These are phyloP conservation scores for Juglanconis sp. DNA, from an alignment of 2,329 filamentous ascomycete species.

Conservation along the genomic window DNA sequence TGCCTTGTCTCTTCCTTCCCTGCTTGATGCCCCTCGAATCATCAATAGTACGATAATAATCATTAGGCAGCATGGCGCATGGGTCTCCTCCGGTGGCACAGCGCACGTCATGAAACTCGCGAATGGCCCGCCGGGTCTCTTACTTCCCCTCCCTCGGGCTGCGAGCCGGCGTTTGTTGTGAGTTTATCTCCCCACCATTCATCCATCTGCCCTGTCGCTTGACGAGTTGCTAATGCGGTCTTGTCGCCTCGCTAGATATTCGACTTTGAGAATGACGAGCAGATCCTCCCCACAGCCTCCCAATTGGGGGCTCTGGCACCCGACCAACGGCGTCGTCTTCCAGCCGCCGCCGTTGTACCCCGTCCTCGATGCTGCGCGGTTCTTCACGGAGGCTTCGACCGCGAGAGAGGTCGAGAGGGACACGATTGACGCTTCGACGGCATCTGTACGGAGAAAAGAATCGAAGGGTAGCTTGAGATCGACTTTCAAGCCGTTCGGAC, in stretches of 20 bases:
- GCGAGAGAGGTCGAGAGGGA: neutral
- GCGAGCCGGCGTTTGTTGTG: slow-evolving; percentile 12
- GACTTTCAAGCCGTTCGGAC: neutral
- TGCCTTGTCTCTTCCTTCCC: neutral
- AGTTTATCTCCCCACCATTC: neutral
- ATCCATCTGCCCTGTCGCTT: neutral
- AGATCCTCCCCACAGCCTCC: slow-evolving; percentile 4
- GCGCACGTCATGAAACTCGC: slow-evolving; percentile 12
- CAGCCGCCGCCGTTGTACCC: slow-evolving; percentile 23
- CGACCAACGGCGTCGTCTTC: slow-evolving; percentile 37
- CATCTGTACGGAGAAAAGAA: neutral
- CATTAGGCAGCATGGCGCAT: slow-evolving; percentile 17
- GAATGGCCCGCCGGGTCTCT: slow-evolving; percentile 8
- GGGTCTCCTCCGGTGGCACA: neutral
- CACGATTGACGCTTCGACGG: neutral
- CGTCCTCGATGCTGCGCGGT: slow-evolving; percentile 17
- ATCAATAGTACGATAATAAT: slow-evolving; percentile 14
- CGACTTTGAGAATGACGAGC: slow-evolving; percentile 17
- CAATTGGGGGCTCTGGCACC: slow-evolving; percentile 32
- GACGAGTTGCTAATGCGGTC: neutral
- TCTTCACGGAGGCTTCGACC: slow-evolving; percentile 16
- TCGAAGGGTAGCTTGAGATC: neutral
- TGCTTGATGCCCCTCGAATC: neutral
- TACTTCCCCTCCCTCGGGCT: slow-evolving; percentile 3
- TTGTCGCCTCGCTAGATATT: neutral